These are phyloP conservation scores for Penicillium arizonense DNA, from an alignment of 495 filamentous ascomycete species.

Conservation along the genomic window DNA sequence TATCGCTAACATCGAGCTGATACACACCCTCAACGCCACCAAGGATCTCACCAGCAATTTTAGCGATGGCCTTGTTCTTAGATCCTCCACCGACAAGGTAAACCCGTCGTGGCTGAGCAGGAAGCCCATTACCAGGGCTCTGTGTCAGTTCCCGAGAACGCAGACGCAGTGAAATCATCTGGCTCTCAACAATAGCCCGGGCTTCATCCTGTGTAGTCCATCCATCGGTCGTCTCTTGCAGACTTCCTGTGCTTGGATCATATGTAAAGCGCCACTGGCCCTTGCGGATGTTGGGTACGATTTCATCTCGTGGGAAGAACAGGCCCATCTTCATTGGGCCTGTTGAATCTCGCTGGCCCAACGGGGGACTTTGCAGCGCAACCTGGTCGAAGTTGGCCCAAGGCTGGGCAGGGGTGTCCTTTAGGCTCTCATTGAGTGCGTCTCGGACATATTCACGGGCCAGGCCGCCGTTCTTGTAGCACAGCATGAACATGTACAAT, in stretches of 20 bases:
- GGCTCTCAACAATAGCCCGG: conserved; percentile 88
- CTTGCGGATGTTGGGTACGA: conserved; percentile 81
- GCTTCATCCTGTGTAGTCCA: conserved; percentile 68
- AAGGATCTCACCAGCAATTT: conserved; percentile 78
- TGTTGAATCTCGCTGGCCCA: conserved; percentile 53
- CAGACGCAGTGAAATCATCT: conserved; percentile 85
- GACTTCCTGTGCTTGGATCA: conserved; percentile 35
- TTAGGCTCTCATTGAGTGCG: conserved; percentile 50
- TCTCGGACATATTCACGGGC: conserved; percentile 89
- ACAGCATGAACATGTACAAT: conserved; percentile 98
- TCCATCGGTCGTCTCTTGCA: conserved; percentile 43
- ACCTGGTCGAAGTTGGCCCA: conserved; percentile 79
- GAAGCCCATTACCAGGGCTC: conserved; percentile 52
- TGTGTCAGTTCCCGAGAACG: conserved; percentile 73
- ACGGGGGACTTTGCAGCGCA: conserved; percentile 60
- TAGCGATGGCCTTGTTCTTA: conserved; percentile 81
- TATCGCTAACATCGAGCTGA: conserved; percentile 89
- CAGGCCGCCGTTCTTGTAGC: conserved; percentile 96
- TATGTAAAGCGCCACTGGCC: conserved; percentile 85
- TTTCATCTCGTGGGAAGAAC: conserved; percentile 93
- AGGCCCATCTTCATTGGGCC: conserved; percentile 78
- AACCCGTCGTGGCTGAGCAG: conserved; percentile 81
- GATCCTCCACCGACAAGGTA: conserved; percentile 94
- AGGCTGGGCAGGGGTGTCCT: conserved; percentile 40
- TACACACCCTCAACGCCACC: conserved; percentile 88